phyloP scores from a whole-genome alignment of 2,329 filamentous ascomycete species.

The Pestalotiopsis sp. region DNA sequence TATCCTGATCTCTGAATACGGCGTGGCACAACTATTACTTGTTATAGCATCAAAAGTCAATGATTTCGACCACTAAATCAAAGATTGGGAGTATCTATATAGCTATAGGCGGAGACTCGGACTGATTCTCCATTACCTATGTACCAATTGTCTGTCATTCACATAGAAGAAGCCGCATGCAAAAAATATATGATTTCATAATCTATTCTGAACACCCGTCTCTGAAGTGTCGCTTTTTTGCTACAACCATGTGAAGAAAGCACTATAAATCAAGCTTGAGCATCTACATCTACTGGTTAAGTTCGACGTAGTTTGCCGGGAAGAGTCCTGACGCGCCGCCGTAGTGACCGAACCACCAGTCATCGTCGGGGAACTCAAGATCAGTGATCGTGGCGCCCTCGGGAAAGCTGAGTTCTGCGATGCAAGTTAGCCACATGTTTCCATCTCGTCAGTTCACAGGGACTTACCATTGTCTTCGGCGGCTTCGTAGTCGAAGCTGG shows the following conservation, averaged over 20 bases:
- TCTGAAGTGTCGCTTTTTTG: background rate
- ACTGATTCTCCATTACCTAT: too few species aligned
- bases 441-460: conserved; percentile 6
- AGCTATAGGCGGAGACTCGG: too few species aligned
- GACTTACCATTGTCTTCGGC: conserved; percentile 84
- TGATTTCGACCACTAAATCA: too few species aligned
- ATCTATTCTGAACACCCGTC: background rate
- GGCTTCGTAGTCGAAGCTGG: conserved; percentile 94
- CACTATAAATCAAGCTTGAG: background rate
- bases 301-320: conserved; percentile 71
- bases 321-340: conserved; percentile 82
- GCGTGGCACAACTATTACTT: too few species aligned
- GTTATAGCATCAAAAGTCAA: too few species aligned
- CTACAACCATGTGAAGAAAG: background rate
- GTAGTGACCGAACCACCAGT: conserved; percentile 96
- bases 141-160: too few species aligned
- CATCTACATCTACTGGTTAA: conserved; percentile 39
- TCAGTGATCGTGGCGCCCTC: conserved; percentile 82
- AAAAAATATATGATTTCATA: background rate
- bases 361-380: conserved; percentile 94
- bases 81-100: too few species aligned
- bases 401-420: conserved; percentile 74
- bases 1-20: too few species aligned
- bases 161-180: too few species aligned
- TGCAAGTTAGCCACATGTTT: conserved; percentile 41